A percentile compares a stretch with the other conserved stretches of the same genome.
Conservation (phyloP, 108 stramenopile species). For the Aurantiochytrium sp. region DNA sequence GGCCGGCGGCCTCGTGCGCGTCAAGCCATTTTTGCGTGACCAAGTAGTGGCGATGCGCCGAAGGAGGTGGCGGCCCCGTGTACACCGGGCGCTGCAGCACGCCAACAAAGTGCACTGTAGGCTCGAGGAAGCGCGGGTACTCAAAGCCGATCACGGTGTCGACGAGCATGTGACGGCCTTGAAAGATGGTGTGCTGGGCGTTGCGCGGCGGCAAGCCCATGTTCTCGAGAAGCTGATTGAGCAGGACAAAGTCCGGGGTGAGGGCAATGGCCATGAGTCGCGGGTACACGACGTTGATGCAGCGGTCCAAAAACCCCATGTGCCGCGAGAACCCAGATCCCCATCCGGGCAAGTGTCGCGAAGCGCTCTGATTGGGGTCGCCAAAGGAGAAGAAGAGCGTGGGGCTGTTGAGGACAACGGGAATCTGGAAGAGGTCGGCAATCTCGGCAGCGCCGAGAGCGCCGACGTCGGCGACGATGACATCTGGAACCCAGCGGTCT, state of each 20-base stretch:
- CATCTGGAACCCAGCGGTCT: not conserved
- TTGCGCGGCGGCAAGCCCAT: not conserved
- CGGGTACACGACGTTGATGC: conserved; percentile 23
- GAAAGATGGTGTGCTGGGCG: not conserved
- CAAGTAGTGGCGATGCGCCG: not conserved
- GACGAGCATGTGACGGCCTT: not conserved
- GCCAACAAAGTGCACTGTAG: not conserved
- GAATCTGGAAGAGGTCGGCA: not conserved
- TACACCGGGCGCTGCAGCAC: not conserved
- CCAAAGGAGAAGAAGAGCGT: not conserved
- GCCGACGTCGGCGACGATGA: not conserved
- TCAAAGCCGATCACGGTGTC: not conserved
- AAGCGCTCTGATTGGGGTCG: not conserved
- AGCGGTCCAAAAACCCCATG: conserved; percentile 23
- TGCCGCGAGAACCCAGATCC: not conserved
- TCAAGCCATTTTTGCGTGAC: not conserved
- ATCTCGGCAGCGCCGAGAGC: not conserved
- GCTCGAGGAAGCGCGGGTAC: not conserved
- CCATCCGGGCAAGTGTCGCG: conserved; percentile 15
- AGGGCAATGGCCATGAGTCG: conserved; percentile 17
- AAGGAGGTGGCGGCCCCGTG: not conserved
- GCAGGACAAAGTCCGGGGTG: not conserved
- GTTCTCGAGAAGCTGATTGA: not conserved
- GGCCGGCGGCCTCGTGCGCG: not conserved
- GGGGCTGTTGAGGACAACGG: not conserved